Evolutionary conservation across 352 stramenopile genomes (phyloP), one percentile per base, ranked within the genome.

Genomic region (Phytophthora hybrid): DNA sequence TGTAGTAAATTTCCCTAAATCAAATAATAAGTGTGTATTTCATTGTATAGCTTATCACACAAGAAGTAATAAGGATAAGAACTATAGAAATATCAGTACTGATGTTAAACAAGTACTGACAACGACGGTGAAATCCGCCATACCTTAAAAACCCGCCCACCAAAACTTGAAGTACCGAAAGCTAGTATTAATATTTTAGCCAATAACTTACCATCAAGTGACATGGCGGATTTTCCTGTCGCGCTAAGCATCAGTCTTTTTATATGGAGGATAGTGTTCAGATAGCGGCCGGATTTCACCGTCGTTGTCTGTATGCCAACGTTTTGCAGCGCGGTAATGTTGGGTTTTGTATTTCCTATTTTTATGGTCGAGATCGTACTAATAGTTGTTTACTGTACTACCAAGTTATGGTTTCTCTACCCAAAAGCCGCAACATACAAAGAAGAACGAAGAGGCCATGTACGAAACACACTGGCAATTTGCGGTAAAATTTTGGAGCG

Each of bases 261-360:
- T 6, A 56, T 68, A 34, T 34, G 51, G 23, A 34, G n/a, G n/a
- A n/a, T n/a, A n/a, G n/a, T n/a, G n/a, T n/a, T n/a, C n/a, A n/a
- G n/a, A n/a, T n/a, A n/a, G n/a, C n/a, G n/a, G n/a, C n/a, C n/a
- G n/a, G n/a, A n/a, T n/a, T n/a, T n/a, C n/a, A n/a, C n/a, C n/a
- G n/a, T n/a, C n/a, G n/a, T n/a, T n/a, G n/a, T n/a, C n/a, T n/a
- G n/a, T 61, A 4, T 61, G 61, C 18, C 61, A 61, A 53, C 37
- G 23, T 7, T 68, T 55, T 37, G 32, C 51, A 19, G 29, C 61
- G n/a, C 31, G 61, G 61, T 68, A 68, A 67, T 14, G 37, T 44
- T 44, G 37, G 13, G 2, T 52, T 21, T 21, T 52, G 18, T 52
- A 7, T 52, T 4, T 21, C 14, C 18, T 26, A 21, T 8, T 52